Percentiles rank a stretch among this genome's conserved stretches.
Conservation (phyloP, 441 rosid species). For the Pelargonium australe region DNA sequence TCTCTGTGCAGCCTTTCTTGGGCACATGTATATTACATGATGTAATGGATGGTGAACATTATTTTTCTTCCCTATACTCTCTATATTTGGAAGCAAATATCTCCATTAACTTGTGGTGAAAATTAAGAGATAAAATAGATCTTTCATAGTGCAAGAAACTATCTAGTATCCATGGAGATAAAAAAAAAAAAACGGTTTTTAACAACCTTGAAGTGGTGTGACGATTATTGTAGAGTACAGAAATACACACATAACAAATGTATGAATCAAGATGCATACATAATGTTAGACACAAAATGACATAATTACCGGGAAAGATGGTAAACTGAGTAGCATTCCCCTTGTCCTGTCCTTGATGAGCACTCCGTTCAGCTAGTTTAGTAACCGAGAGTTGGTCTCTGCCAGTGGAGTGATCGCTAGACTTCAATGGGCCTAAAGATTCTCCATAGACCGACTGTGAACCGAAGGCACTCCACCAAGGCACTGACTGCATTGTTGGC, state of each 20-base stretch:
- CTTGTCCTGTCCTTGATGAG: constrained; percentile 34
- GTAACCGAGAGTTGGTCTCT: constrained; percentile 29
- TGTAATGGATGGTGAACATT: no score
- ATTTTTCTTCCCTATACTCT: no score
- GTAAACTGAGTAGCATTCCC: constrained; percentile 42
- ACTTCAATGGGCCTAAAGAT: constrained; percentile 40
- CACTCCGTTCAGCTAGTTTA: constrained; percentile 28
- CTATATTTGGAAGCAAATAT: no score
- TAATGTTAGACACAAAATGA: constrained; percentile 4
- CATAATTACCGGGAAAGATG: constrained; percentile 49
- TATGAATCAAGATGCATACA: constrained; percentile 4
- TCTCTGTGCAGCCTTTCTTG: no score
- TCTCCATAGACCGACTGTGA: constrained; percentile 43
- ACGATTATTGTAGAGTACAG: not conserved
- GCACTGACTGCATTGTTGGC: constrained; percentile 35
- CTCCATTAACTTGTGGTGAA: no score
- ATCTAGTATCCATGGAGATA: not conserved
- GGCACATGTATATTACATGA: no score
- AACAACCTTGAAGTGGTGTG: not conserved
- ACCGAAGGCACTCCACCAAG: constrained; percentile 63
- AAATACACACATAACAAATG: not conserved
- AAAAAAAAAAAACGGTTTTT: not conserved
- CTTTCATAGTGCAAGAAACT: not conserved
- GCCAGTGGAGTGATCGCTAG: constrained; percentile 26
- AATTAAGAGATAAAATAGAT: no score